Evolutionary conservation across 257 asterid species (phyloP).

Genomic region (Solanum chiquidenum): DNA sequence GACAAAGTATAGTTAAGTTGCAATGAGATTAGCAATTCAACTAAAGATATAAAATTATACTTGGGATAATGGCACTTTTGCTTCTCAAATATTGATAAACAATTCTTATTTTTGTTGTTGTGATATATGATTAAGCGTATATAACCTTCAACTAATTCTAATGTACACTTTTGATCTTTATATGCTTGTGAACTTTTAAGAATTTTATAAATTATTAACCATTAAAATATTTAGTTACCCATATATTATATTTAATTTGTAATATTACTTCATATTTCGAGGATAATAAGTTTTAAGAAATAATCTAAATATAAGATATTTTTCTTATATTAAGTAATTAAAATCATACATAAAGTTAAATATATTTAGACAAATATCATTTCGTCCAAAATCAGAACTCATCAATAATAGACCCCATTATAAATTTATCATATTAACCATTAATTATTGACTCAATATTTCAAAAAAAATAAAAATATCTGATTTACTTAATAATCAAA

Average conservation of each 20-base stretch:
- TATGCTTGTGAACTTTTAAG: background rate
- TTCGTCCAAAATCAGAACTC: background rate
- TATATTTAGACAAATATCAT: background rate
- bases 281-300: background rate
- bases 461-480: background rate
- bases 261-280: background rate
- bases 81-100: background rate
- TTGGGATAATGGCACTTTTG: background rate
- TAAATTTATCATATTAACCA: background rate
- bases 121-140: background rate
- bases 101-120: background rate
- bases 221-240: too few species aligned
- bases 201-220: too few species aligned
- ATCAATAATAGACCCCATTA: background rate
- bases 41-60: background rate
- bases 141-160: background rate
- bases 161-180: background rate
- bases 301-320: too few species aligned
- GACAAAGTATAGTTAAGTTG: background rate
- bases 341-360: too few species aligned
- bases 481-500: background rate
- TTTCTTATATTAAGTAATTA: background rate
- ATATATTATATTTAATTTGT: background rate
- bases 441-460: background rate
- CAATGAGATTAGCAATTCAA: background rate